Evolutionary conservation across 768 basidiomycete genomes (phyloP).

Genomic region (Trametes cinnabarina): DNA sequence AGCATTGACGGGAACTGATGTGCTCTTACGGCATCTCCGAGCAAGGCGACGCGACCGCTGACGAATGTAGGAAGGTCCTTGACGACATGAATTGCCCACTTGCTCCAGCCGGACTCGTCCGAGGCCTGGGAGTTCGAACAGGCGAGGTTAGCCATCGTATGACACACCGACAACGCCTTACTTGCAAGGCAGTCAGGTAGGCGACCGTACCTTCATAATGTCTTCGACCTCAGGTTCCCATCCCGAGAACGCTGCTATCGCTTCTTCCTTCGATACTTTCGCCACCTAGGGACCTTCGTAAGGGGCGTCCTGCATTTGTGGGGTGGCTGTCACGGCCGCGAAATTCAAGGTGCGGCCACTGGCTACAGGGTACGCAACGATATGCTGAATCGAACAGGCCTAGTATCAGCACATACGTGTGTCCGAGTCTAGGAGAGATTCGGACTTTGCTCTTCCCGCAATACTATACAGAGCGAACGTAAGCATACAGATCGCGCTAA

Average conservation of each 20-base stretch:
- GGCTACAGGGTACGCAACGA: slow-evolving; percentile 14
- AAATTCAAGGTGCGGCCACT: slow-evolving; percentile 8
- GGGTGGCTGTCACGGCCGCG: neutral
- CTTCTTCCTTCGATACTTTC: neutral
- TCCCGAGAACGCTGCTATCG: neutral
- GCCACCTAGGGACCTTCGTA: slow-evolving; percentile 9
- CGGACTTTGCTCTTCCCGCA: slow-evolving; percentile 13
- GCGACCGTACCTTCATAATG: too few species aligned
- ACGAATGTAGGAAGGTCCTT: slow-evolving; percentile 40
- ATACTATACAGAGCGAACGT: neutral
- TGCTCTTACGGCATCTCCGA: slow-evolving; percentile 47
- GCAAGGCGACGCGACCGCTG: slow-evolving; percentile 39
- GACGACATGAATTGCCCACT: slow-evolving; percentile 47
- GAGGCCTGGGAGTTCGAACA: neutral
- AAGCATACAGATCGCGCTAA: neutral
- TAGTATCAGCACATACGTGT: neutral
- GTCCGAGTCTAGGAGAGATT: neutral
- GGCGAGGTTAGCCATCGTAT: too few species aligned
- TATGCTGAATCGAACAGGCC: neutral
- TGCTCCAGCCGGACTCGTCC: slow-evolving; percentile 22
- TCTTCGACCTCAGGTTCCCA: slow-evolving; percentile 13
- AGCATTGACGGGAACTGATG: too few species aligned
- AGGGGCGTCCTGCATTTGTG: neutral
- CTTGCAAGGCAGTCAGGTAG: too few species aligned
- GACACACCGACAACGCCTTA: too few species aligned